Evolutionary conservation across 352 stramenopile genomes (phyloP), one percentile per base, ranked within the genome.

Genomic region (Thraustochytrium striatum): DNA sequence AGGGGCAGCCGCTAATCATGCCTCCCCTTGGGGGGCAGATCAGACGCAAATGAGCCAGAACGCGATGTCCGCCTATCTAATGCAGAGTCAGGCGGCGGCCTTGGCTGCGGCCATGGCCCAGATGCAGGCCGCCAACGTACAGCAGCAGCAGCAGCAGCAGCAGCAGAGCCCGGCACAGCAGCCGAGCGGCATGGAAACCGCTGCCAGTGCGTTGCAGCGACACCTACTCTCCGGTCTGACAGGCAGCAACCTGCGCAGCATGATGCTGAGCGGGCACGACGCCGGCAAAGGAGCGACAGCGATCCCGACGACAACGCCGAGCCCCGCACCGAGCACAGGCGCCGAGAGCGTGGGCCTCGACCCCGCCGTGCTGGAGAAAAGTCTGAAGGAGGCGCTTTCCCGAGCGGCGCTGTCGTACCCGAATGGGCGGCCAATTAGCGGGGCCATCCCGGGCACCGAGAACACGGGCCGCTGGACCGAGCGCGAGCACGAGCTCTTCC

Each of bases 401-500:
- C 16, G 47, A 21, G 16, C 25, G 47, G 16, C 47, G 16, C 47
- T 16, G 47, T 55, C 47, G 28, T 75, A 75, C 52, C 43, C 32
- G n/a, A 75, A 75, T 28, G 65, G 65, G 21, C 39, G 65, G 25
- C 65, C 65, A 9, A 75, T 75, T 75, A 75, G 65, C 47, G 65
- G 65, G 19, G 65, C 65, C 36, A 43, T 75, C 19, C 65, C 65
- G 9, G 65, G 65, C 44, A 75, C 65, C 16, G 65, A 75, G 28
- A 75, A 75, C 52, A 61, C 52, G 30, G 95, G 95, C 13, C 88
- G 94, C 53, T 98, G 95, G 95, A 98, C 93, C 0, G 84, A 91
- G 35, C 87, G 93, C 85, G 94, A 98, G 83, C 95, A 98, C 81
- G 86, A 97, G 81, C 92, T 88, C 53, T 98, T 98, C 82, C 88